A percentile compares a stretch with the other conserved stretches of the same genome.
Conservation (phyloP, 441 rosid genomes). For the Isatis lusitanica region DNA sequence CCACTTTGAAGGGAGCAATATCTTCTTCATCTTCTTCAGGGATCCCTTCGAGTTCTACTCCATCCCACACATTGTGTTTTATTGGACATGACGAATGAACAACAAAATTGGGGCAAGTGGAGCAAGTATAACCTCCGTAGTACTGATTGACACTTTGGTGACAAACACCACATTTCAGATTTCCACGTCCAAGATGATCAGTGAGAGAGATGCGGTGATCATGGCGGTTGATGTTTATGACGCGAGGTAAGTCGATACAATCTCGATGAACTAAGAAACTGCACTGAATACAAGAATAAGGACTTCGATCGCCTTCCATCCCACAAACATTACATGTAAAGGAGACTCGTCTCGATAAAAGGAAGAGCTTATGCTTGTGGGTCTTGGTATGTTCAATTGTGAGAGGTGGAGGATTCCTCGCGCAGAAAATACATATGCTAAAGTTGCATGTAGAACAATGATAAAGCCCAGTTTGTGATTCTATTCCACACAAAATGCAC, state of each 20-base stretch:
- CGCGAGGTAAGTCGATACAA: background rate
- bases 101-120: background rate
- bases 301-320: background rate
- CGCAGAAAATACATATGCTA: background rate
- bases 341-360: background rate
- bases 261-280: background rate
- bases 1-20: background rate
- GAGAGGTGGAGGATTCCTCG: background rate
- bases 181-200: background rate
- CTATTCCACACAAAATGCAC: background rate
- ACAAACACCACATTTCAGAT: background rate
- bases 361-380: background rate
- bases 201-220: background rate
- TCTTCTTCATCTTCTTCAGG: background rate
- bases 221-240: background rate
- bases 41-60: background rate
- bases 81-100: background rate
- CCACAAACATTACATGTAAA: background rate
- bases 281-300: slow-evolving; percentile 2
- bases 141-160: background rate
- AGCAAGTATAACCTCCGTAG: background rate
- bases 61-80: background rate
- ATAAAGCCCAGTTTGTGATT: background rate
- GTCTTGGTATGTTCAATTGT: background rate
- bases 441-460: background rate